Evolutionary conservation across 208 protist species (phyloP).

Genomic region (Crithidia expoeki): DNA sequence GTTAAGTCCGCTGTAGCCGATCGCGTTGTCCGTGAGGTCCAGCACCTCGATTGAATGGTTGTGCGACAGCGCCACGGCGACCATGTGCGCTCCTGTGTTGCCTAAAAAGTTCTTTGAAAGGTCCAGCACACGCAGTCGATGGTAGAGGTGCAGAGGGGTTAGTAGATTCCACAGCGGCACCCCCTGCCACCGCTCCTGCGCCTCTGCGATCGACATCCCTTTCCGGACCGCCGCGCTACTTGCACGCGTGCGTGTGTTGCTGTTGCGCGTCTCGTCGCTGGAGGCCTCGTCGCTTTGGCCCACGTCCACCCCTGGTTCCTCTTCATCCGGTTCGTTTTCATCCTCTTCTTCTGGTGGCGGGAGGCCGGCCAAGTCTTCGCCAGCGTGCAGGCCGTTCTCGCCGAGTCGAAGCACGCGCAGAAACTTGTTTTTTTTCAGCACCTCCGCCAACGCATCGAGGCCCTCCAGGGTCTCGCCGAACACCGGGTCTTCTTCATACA

Average conservation of each 20-base stretch:
- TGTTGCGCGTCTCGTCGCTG: neutral
- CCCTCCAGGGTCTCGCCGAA: conserved; percentile 81
- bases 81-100: conserved; percentile 68
- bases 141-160: conserved; percentile 70
- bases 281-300: neutral
- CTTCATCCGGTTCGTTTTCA: conserved; percentile 35
- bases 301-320: conserved; percentile 25
- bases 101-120: conserved; percentile 78
- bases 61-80: conserved; percentile 69
- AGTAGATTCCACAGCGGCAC: conserved; percentile 79
- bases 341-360: conserved; percentile 55
- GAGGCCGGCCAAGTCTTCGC: conserved; percentile 54
- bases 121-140: conserved; percentile 76
- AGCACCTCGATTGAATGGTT: conserved; percentile 79
- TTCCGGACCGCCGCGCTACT: neutral
- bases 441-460: conserved; percentile 80
- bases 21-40: conserved; percentile 80
- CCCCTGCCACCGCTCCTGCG: conserved; percentile 59
- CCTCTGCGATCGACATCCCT: conserved; percentile 21
- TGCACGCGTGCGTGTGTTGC: neutral
- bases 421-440: conserved; percentile 93
- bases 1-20: conserved; percentile 71
- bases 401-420: conserved; percentile 70
- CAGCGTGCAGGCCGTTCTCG: conserved; percentile 84
- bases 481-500: conserved; percentile 76